These are phyloP conservation scores for Xerocomellus intermedius DNA, from an alignment of 768 basidiomycete genomes.

Conservation along the genomic window DNA sequence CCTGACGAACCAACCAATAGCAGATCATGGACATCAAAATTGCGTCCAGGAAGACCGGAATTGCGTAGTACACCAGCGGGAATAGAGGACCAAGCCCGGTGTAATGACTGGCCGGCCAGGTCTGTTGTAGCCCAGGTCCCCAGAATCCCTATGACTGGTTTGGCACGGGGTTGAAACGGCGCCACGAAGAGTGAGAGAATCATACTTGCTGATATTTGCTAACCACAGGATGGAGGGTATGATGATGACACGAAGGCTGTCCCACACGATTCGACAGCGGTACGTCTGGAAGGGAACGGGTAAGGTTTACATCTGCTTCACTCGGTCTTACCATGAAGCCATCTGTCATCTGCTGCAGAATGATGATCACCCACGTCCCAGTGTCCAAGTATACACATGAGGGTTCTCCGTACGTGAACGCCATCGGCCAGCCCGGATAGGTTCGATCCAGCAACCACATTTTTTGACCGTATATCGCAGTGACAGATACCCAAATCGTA, in stretches of 20 bases:
- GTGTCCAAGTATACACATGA: not conserved
- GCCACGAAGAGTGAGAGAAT: not conserved
- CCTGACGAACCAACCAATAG: not conserved
- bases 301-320: not conserved
- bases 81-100: not conserved
- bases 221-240: slow-evolving; percentile 13
- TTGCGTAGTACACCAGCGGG: slow-evolving; percentile 1
- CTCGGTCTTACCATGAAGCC: slow-evolving; percentile 19
- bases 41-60: slow-evolving; percentile 1
- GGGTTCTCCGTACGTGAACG: too few relatives aligned
- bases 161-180: not conserved
- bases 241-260: too few relatives aligned
- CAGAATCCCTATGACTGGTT: not conserved
- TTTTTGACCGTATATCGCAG: slow-evolving; percentile 16
- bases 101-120: too few relatives aligned
- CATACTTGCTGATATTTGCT: slow-evolving; percentile 7
- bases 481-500: slow-evolving; percentile 23
- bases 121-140: not conserved
- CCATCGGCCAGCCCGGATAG: slow-evolving; percentile 29
- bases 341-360: slow-evolving; percentile 34
- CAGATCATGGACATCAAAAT: slow-evolving; percentile 9
- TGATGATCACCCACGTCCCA: slow-evolving; percentile 3
- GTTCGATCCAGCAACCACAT: slow-evolving; percentile 32
- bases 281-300: not conserved
- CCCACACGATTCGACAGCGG: too few relatives aligned